phyloP scores from a whole-genome alignment of 345 rosid species.

The Balakata baccata region DNA sequence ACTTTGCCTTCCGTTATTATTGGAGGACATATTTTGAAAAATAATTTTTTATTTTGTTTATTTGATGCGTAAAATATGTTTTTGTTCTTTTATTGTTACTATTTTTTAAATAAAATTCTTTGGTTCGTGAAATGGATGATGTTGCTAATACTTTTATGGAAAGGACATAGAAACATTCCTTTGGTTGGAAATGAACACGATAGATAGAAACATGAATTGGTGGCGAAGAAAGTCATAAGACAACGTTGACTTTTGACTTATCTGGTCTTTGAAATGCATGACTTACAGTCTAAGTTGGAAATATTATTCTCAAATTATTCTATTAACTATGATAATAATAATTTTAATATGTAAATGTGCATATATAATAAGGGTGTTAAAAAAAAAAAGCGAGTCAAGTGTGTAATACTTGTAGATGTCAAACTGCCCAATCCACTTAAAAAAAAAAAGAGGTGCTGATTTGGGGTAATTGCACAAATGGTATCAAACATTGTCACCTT shows the following conservation, averaged over 20 bases:
- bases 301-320: not conserved
- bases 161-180: not conserved
- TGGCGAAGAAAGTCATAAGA: no score
- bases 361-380: no score
- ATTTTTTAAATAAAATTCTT: not conserved
- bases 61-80: not conserved
- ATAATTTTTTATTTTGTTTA: not conserved
- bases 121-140: not conserved
- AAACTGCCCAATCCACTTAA: no score
- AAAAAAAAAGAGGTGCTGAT: no score
- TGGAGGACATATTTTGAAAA: not conserved
- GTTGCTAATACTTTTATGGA: not conserved
- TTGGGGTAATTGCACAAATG: no score
- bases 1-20: not conserved
- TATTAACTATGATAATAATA: no score
- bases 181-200: constrained; percentile 8
- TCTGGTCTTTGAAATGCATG: constrained; percentile 29
- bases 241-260: constrained; percentile 5
- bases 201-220: constrained; percentile 13
- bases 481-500: no score
- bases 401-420: no score
- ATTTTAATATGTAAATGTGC: no score
- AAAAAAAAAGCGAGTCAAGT: no score
- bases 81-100: not conserved
- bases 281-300: constrained; percentile 13